phyloP scores from a whole-genome alignment of 2,329 filamentous ascomycete genomes.

The Botrytis fragariae region DNA sequence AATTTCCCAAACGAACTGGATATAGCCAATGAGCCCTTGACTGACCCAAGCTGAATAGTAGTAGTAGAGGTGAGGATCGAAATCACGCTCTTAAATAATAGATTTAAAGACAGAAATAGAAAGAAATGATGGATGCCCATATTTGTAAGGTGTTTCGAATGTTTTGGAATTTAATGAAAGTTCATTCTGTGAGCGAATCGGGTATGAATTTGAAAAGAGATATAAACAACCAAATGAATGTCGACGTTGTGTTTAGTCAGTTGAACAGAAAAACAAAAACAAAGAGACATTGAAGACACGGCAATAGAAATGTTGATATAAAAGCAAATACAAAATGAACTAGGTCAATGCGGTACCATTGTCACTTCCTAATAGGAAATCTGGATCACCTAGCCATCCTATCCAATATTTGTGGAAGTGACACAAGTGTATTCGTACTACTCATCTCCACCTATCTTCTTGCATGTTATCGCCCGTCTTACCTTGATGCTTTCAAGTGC shows the following conservation, averaged over 20 bases:
- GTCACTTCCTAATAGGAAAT: not conserved
- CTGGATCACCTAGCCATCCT: not conserved
- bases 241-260: not conserved
- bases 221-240: not conserved
- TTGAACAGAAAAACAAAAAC: not conserved
- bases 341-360: not conserved
- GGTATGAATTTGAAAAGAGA: not conserved
- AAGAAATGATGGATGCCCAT: not conserved
- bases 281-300: not conserved
- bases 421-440: not conserved
- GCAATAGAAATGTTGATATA: not conserved
- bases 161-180: not conserved
- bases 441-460: not conserved
- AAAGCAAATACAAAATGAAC: constrained; percentile 3
- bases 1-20: not conserved
- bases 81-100: not conserved
- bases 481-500: not conserved
- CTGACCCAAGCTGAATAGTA: not conserved
- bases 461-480: not conserved
- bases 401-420: not conserved
- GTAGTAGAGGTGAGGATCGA: not conserved
- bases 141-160: not conserved
- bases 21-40: not conserved
- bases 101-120: not conserved
- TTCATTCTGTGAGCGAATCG: not conserved